These are phyloP conservation scores for Dothideomycetes sp. DNA, from an alignment of 2,329 filamentous ascomycete species.

Conservation along the genomic window DNA sequence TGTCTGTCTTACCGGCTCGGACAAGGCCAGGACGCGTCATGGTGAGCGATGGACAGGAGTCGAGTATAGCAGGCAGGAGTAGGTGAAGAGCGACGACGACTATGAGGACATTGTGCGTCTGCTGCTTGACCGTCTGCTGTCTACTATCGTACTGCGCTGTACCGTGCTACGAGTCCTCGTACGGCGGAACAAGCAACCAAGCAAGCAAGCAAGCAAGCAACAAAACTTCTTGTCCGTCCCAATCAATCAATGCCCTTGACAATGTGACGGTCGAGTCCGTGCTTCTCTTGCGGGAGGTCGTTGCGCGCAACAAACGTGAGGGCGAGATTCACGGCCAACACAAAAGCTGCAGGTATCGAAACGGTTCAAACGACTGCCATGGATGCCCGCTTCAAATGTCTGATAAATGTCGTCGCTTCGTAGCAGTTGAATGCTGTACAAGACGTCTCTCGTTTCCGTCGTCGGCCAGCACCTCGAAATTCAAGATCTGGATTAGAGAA, in stretches of 20 bases:
- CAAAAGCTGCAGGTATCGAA: background rate
- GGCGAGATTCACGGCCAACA: background rate
- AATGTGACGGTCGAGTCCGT: background rate
- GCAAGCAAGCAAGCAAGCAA: no score
- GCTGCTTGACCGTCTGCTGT: no score
- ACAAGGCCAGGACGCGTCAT: constrained; percentile 17
- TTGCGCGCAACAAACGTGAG: background rate
- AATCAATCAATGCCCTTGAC: no score
- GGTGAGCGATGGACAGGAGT: background rate
- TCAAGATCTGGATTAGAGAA: no score
- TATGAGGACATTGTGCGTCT: constrained; percentile 4
- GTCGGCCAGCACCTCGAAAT: no score
- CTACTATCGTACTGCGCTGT: no score
- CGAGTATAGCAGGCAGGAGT: background rate
- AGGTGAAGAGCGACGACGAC: background rate
- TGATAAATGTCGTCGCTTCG: no score
- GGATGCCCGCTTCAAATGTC: no score
- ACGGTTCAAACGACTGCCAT: constrained; percentile 1
- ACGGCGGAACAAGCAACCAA: background rate
- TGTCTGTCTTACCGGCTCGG: constrained; percentile 14
- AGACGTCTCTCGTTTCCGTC: no score
- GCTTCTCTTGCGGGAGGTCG: constrained; percentile 4
- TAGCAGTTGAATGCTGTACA: no score
- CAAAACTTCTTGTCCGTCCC: no score
- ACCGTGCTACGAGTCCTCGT: no score